Evolutionary conservation across 2,329 filamentous ascomycete species (phyloP), one percentile per base, ranked within the genome.

Genomic region (Arachnomyces sp.): DNA sequence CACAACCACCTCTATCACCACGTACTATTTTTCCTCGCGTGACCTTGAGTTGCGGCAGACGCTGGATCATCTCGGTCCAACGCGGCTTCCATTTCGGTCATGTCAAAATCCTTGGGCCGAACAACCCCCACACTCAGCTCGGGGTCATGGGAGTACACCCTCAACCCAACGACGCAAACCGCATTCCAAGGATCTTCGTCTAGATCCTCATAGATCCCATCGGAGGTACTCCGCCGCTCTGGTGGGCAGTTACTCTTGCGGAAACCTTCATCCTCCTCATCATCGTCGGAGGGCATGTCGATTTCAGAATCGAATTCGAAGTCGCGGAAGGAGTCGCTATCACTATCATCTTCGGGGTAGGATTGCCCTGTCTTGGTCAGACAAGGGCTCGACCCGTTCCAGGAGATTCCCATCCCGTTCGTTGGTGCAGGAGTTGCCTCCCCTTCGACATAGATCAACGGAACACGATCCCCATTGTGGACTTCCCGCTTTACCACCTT

Each of bases 111-210:
- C 34, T 64, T 57, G 6, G 66, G 62, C 39, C 64, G 67, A n/a
- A 74, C 58, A 7, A 77, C 73, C 46, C 71, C 65, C 13, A 80
- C 66, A 2, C 61, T 67, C 28, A 77, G 65, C 31, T 57, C 54
- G 4, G 59, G 60, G 45, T 74, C 70, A 43, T 73, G 68, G 7
- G 67, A 71, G 50, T 76, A 79, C 0, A 80, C 74, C 4, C 74
- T 63, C 20, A 80, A 54, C 0, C 76, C 76, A 3, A 79, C 67
- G 12, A 79, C 74, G 45, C 73, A 77, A 1, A 78, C 67, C 1
- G 76, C 76, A 49, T 79, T 77, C 76, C 76, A 80, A 0, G 74
- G 74, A 44, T 64, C 58, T 9, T 47, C 49, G 16, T 48, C 51
- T 11, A 43, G 44, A 28, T 51, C 53, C 7, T 43, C 52, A 3